These are phyloP conservation scores for Pseudogymnoascus sp. DNA, from an alignment of 2,329 filamentous ascomycete genomes.

Conservation along the genomic window DNA sequence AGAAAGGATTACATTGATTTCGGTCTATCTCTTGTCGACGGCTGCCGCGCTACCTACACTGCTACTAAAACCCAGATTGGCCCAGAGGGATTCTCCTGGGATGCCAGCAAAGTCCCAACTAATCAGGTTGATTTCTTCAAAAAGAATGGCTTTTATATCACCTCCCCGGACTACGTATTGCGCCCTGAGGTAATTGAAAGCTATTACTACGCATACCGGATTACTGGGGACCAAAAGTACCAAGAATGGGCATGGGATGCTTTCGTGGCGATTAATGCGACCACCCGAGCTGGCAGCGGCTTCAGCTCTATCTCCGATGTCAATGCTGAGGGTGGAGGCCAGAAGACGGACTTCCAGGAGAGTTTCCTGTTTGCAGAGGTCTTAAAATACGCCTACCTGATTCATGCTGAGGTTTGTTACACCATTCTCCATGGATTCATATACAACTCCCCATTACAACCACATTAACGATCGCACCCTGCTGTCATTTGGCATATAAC, in stretches of 20 bases:
- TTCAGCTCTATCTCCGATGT: conserved; percentile 63
- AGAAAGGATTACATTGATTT: conserved; percentile 64
- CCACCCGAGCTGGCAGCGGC: conserved; percentile 57
- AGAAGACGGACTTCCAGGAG: conserved; percentile 66
- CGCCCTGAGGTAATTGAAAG: conserved; percentile 78
- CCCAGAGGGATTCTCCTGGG: conserved; percentile 65
- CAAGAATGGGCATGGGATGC: conserved; percentile 80
- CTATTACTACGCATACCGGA: conserved; percentile 80
- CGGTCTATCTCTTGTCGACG: conserved; percentile 63
- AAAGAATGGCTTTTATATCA: conserved; percentile 66
- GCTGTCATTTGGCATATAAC: background rate
- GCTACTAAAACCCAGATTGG: conserved; percentile 66
- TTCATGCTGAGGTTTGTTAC: conserved; percentile 33
- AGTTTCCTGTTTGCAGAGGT: conserved; percentile 86
- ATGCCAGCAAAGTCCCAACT: conserved; percentile 39
- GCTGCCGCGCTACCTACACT: conserved; percentile 68
- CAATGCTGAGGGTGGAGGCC: conserved; percentile 54
- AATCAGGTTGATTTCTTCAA: conserved; percentile 55
- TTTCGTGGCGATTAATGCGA: conserved; percentile 60
- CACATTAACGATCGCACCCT: background rate
- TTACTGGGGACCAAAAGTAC: conserved; percentile 68
- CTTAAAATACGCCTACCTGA: conserved; percentile 76
- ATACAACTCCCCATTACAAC: background rate
- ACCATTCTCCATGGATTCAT: background rate
- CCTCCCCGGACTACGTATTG: conserved; percentile 54